Conservation (phyloP, 352 stramenopile genomes). For the Pythium guiyangense region DNA sequence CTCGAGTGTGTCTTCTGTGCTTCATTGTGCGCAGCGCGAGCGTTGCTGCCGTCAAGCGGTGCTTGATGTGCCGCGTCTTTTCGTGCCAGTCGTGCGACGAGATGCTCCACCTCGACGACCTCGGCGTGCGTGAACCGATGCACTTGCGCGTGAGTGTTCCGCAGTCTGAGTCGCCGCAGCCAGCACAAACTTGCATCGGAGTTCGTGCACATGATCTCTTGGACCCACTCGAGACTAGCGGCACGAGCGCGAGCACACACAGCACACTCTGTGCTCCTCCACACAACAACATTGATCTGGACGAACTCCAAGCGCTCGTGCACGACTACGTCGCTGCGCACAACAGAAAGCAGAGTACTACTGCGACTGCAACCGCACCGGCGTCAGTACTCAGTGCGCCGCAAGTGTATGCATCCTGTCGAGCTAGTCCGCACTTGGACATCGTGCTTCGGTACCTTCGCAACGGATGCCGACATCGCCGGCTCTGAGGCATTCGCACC, state of each 20-base stretch:
- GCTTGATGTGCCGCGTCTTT: slow-evolving; percentile 39
- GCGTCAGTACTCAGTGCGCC: not conserved
- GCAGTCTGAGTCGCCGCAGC: not conserved
- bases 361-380: not conserved
- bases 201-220: not conserved
- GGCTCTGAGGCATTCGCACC: too few species aligned
- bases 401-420: slow-evolving; percentile 6
- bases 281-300: slow-evolving; percentile 4
- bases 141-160: slow-evolving; percentile 43
- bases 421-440: slow-evolving; percentile 8
- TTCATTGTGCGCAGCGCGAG: slow-evolving; percentile 16
- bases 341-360: slow-evolving; percentile 6
- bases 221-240: too few species aligned
- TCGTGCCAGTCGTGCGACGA: slow-evolving; percentile 43
- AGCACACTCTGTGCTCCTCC: not conserved
- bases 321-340: slow-evolving; percentile 18
- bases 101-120: slow-evolving; percentile 50
- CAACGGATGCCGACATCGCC: slow-evolving; percentile 16
- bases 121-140: slow-evolving; percentile 41
- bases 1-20: slow-evolving; percentile 27
- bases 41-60: slow-evolving; percentile 24
- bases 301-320: slow-evolving; percentile 23
- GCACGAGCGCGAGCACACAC: too few species aligned
- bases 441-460: slow-evolving; percentile 26
- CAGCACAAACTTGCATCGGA: not conserved